Conservation (phyloP, 2,329 filamentous ascomycete genomes). For the Colletotrichum coccodes region DNA sequence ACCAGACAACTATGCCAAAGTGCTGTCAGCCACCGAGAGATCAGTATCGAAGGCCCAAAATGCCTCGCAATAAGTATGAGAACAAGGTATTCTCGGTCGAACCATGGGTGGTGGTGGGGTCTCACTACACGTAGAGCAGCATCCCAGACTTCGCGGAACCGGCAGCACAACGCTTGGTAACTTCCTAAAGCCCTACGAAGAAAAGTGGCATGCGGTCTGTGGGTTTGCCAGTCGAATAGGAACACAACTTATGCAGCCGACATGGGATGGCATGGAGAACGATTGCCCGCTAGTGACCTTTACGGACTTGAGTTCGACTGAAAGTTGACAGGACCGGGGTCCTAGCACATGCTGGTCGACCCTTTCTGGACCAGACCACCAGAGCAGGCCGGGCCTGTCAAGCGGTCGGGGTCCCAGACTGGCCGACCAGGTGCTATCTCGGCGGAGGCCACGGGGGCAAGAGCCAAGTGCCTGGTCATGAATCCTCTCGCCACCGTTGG, state of each 20-base stretch:
- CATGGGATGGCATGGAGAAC: conserved; percentile 32
- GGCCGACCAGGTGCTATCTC: conserved; percentile 21
- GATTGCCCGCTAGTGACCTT: conserved; percentile 31
- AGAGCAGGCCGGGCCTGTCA: conserved; percentile 22
- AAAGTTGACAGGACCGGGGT: conserved; percentile 16
- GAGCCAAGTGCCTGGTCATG: conserved; percentile 33
- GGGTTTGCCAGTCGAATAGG: conserved; percentile 20
- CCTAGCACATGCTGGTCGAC: conserved; percentile 19
- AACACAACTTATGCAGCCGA: conserved; percentile 17
- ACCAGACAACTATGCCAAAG: conserved; percentile 4
- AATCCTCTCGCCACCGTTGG: conserved; percentile 31
- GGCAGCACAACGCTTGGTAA: conserved; percentile 27
- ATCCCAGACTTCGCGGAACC: conserved; percentile 29
- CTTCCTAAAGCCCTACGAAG: conserved; percentile 29
- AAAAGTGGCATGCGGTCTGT: conserved; percentile 19
- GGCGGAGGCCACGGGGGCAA: conserved; percentile 24
- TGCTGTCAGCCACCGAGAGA: conserved; percentile 4
- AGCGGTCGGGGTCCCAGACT: conserved; percentile 17
- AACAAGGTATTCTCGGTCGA: conserved; percentile 18
- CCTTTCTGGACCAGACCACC: conserved; percentile 25
- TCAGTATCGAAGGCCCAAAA: conserved; percentile 8
- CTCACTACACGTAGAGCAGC: not conserved
- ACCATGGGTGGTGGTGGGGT: conserved; percentile 16
- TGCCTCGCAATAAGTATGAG: conserved; percentile 17
- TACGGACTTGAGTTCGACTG: conserved; percentile 22